Conservation (phyloP, 2,329 filamentous ascomycete genomes). For the Botrytis fragariae region DNA sequence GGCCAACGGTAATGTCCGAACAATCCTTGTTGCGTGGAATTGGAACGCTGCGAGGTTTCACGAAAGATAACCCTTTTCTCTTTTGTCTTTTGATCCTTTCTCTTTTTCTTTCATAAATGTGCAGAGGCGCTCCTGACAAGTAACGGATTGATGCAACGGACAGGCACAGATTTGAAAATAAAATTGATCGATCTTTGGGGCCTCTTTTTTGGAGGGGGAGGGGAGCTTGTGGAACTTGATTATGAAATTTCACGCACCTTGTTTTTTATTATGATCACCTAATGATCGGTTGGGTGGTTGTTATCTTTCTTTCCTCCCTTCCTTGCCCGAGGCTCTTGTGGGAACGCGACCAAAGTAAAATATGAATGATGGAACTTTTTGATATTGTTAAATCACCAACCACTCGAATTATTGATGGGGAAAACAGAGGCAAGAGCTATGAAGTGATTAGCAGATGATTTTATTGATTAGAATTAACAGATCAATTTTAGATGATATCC, state of each 20-base stretch:
- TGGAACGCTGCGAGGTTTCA: conserved; percentile 30
- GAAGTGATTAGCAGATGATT: conserved; percentile 6
- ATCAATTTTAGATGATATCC: not conserved
- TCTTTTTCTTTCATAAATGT: not conserved
- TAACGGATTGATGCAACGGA: conserved; percentile 18
- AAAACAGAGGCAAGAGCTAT: not conserved
- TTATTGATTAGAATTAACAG: not conserved
- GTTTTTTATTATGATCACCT: not conserved
- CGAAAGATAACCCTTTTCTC: conserved; percentile 25
- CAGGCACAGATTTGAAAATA: conserved; percentile 17
- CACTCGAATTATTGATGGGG: not conserved
- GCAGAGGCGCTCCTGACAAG: conserved; percentile 12
- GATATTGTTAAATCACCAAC: not conserved
- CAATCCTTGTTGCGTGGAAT: conserved; percentile 35
- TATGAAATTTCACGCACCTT: conserved; percentile 21
- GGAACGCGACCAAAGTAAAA: conserved; percentile 4
- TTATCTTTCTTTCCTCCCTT: not conserved
- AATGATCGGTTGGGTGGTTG: not conserved
- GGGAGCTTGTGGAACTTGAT: conserved; percentile 9
- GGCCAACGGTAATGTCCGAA: conserved; percentile 30
- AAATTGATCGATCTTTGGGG: conserved; percentile 12
- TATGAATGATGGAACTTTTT: not conserved
- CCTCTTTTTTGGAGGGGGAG: not conserved
- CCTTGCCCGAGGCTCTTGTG: not conserved
- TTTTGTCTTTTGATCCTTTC: not conserved